These are phyloP conservation scores for Globisporangium okanoganense DNA, from an alignment of 352 stramenopile species.

Conservation along the genomic window DNA sequence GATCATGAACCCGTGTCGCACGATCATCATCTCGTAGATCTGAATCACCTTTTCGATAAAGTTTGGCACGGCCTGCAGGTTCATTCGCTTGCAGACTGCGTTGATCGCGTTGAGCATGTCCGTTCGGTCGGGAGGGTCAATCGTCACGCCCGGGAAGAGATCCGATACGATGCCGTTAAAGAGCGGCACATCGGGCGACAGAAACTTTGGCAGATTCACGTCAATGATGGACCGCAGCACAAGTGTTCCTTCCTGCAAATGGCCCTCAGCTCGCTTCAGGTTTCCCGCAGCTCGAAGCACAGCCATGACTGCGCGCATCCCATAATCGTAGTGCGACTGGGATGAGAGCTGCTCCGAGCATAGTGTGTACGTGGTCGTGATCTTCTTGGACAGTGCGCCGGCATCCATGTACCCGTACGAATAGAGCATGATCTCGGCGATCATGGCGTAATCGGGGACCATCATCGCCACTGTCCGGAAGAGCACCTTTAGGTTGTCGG, in stretches of 20 bases:
- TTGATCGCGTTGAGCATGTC: conserved; percentile 86
- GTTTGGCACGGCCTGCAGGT: conserved; percentile 83
- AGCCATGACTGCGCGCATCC: conserved; percentile 93
- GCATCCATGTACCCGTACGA: conserved; percentile 92
- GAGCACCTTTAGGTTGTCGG: conserved; percentile 92
- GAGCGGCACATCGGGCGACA: conserved; percentile 91
- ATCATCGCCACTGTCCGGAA: conserved; percentile 94
- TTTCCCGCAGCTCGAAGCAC: conserved; percentile 92
- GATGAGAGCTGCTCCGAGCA: conserved; percentile 93
- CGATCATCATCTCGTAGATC: conserved; percentile 97
- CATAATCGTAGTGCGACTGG: conserved; percentile 96
- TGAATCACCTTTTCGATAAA: conserved; percentile 94
- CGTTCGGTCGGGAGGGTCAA: conserved; percentile 85
- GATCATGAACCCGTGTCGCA: conserved; percentile 95
- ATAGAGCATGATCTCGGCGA: conserved; percentile 94
- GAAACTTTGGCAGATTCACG: conserved; percentile 93
- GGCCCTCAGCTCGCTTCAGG: conserved; percentile 78
- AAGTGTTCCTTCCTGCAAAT: conserved; percentile 85
- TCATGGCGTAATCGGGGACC: conserved; percentile 93
- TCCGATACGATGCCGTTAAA: conserved; percentile 94
- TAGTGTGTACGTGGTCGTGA: conserved; percentile 92
- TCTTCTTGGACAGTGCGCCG: conserved; percentile 90
- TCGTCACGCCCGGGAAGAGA: conserved; percentile 88
- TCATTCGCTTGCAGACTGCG: conserved; percentile 71
- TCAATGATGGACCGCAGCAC: conserved; percentile 92